These are phyloP conservation scores for Silene latifolia DNA, from an alignment of 148 eudicot genomes.

Conservation along the genomic window DNA sequence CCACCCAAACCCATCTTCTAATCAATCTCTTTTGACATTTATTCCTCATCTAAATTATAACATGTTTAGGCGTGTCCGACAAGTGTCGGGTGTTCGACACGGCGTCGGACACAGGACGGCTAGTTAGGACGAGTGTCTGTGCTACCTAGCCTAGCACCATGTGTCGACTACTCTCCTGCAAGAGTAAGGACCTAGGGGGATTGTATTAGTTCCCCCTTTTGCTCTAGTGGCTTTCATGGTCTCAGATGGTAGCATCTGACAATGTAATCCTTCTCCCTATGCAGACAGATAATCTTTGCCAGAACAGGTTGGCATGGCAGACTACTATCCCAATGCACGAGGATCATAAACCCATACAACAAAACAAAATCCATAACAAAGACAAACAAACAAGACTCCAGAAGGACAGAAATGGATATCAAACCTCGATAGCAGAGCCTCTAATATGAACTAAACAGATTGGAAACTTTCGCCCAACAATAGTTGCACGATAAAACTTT, in stretches of 20 bases:
- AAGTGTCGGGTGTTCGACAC: too few relatives aligned
- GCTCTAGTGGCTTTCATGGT: background rate
- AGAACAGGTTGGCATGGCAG: background rate
- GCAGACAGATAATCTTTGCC: background rate
- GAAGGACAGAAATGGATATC: slow-evolving; percentile 20
- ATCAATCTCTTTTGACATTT: too few relatives aligned
- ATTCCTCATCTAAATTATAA: too few relatives aligned
- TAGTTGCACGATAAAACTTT: slow-evolving; percentile 49
- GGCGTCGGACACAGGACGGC: too few relatives aligned
- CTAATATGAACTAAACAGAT: slow-evolving; percentile 62
- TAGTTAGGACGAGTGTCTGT: too few relatives aligned
- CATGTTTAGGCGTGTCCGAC: too few relatives aligned
- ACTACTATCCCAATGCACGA: background rate
- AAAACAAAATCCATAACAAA: background rate
- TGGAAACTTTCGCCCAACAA: slow-evolving; percentile 80
- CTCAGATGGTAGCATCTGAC: background rate
- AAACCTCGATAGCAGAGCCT: slow-evolving; percentile 73
- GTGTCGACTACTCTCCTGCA: background rate
- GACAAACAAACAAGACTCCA: background rate
- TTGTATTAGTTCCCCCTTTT: background rate
- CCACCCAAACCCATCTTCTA: too few relatives aligned
- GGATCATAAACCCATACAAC: background rate
- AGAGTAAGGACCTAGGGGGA: background rate
- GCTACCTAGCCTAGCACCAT: too few relatives aligned
- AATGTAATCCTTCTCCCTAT: background rate